Percentiles rank a stretch among this genome's conserved stretches.
Evolutionary conservation across 805 yeast species (phyloP).

Genomic region (Suhomyces canberraensis): DNA sequence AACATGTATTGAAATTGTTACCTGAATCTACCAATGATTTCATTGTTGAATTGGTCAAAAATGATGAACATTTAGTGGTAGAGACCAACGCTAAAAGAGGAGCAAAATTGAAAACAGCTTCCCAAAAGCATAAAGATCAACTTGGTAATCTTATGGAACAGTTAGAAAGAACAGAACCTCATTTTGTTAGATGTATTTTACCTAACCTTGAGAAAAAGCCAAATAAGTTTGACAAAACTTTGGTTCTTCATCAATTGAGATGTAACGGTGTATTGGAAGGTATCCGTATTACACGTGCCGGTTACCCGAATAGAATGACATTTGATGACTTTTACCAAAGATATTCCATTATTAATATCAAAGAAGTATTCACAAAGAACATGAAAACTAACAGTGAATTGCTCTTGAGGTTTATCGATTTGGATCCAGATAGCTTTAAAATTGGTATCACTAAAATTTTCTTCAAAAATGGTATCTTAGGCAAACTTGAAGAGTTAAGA

Average conservation of each 20-base stretch:
- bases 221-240: conserved; percentile 62
- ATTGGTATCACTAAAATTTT: conserved; percentile 72
- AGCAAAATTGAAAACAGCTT: conserved; percentile 56
- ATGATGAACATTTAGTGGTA: conserved; percentile 24
- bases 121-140: conserved; percentile 87
- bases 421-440: conserved; percentile 59
- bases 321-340: conserved; percentile 77
- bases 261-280: conserved; percentile 99
- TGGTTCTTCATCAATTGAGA: conserved; percentile 84
- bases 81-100: conserved; percentile 35
- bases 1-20: conserved; percentile 61
- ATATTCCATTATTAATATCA: conserved; percentile 65
- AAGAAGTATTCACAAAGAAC: conserved; percentile 42
- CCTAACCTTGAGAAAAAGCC: conserved; percentile 81
- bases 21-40: conserved; percentile 55
- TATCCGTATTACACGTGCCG: conserved; percentile 93
- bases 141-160: conserved; percentile 67
- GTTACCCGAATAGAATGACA: conserved; percentile 88
- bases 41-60: conserved; percentile 52
- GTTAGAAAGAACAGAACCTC: conserved; percentile 81
- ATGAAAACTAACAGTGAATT: conserved; percentile 67
- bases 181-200: conserved; percentile 91
- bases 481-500: conserved; percentile 72
- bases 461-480: conserved; percentile 74
- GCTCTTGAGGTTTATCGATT: conserved; percentile 57